phyloP scores from a whole-genome alignment of 768 basidiomycete genomes.

The Clathrus columnatus region DNA sequence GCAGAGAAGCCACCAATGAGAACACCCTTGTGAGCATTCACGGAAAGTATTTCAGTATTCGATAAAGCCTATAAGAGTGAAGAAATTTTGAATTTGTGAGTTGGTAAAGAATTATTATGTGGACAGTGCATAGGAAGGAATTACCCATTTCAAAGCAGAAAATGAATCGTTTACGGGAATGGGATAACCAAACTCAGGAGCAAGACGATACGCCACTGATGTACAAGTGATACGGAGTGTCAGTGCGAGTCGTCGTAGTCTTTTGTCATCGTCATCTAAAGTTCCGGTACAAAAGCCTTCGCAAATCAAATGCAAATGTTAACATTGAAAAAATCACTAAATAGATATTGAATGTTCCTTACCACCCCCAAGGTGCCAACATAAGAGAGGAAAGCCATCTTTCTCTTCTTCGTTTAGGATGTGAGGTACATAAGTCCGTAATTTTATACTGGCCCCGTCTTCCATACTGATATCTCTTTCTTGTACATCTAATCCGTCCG shows the following conservation, averaged over 20 bases:
- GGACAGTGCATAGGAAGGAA: too few species aligned
- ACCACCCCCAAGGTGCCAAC: background rate
- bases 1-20: slow-evolving; percentile 19
- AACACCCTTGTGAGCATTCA: slow-evolving; percentile 16
- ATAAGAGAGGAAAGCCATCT: background rate
- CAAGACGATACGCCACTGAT: slow-evolving; percentile 14
- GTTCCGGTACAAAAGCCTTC: background rate
- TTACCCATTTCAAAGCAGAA: slow-evolving; percentile 21
- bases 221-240: slow-evolving; percentile 16
- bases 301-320: background rate
- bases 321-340: background rate
- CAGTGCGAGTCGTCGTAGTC: slow-evolving; percentile 12
- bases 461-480: background rate
- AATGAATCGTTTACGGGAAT: slow-evolving; percentile 16
- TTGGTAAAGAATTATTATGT: background rate
- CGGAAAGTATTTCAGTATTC: slow-evolving; percentile 10
- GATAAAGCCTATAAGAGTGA: slow-evolving; percentile 6
- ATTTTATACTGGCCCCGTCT: background rate
- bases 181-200: slow-evolving; percentile 21
- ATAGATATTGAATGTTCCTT: background rate
- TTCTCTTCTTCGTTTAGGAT: background rate
- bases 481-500: background rate
- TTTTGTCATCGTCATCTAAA: slow-evolving; percentile 13
- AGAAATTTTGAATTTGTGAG: background rate
- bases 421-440: background rate